Conservation (phyloP, 2,329 filamentous ascomycete species). For the Nothomitra cinnamomea region DNA sequence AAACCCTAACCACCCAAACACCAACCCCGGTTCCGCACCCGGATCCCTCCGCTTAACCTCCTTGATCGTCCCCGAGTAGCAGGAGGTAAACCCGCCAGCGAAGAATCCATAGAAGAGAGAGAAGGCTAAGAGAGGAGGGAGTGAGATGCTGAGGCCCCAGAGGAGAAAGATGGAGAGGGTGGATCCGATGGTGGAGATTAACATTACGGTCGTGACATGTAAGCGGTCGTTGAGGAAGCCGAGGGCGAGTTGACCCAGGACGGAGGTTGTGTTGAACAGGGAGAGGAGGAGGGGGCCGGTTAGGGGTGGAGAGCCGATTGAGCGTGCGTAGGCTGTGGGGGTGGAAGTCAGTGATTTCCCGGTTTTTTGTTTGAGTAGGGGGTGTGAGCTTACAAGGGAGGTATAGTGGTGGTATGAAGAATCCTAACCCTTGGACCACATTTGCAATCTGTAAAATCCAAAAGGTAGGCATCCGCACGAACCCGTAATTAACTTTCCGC, state of each 20-base stretch:
- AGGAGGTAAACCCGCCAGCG: constrained; percentile 23
- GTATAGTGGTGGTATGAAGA: too few species aligned
- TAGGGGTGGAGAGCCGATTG: constrained; percentile 8
- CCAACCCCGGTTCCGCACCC: constrained; percentile 1
- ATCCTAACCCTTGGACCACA: too few species aligned
- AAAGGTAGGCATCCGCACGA: too few species aligned
- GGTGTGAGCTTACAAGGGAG: too few species aligned
- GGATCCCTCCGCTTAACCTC: constrained; percentile 4
- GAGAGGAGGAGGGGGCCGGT: constrained; percentile 22
- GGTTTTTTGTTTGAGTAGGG: too few species aligned
- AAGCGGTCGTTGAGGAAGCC: constrained; percentile 23
- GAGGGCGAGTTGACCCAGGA: constrained; percentile 22
- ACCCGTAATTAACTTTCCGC: constrained; percentile 14
- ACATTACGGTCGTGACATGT: constrained; percentile 23
- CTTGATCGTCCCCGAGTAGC: constrained; percentile 22
- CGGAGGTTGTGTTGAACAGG: constrained; percentile 23
- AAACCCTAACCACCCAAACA: constrained; percentile 12
- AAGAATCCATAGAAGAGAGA: constrained; percentile 26
- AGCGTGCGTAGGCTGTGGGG: too few species aligned
- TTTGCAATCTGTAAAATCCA: too few species aligned
- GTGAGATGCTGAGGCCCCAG: constrained; percentile 23
- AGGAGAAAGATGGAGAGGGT: constrained; percentile 33
- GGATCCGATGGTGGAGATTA: constrained; percentile 24
- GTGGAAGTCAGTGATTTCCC: too few species aligned
- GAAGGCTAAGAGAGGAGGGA: constrained; percentile 25